A percentile compares a stretch with the other conserved stretches of the same genome.
Evolutionary conservation across 257 asterid species (phyloP).

Genomic region (Jacaranda copaia): DNA sequence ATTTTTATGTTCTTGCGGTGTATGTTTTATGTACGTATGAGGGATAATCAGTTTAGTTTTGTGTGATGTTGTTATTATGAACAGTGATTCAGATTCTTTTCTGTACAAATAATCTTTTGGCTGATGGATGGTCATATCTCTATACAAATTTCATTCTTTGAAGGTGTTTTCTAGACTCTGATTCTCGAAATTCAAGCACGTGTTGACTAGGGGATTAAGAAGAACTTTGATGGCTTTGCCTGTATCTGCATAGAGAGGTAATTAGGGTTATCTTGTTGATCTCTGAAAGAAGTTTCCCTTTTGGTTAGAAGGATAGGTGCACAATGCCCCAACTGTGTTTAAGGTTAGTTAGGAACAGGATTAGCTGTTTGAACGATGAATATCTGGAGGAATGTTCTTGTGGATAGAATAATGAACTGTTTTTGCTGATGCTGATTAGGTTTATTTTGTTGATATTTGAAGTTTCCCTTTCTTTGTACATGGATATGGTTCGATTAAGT

Average conservation of each 20-base stretch:
- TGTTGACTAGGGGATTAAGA: neutral
- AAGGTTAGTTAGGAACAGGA: neutral
- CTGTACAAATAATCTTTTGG: slow-evolving; percentile 30
- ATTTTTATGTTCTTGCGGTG: slow-evolving; percentile 13
- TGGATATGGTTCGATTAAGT: neutral
- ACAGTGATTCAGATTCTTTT: slow-evolving; percentile 43
- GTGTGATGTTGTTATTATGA: slow-evolving; percentile 29
- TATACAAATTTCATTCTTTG: neutral
- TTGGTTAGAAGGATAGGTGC: neutral
- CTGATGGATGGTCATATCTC: neutral
- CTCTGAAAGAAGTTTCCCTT: neutral
- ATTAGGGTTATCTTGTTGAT: neutral
- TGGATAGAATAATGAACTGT: neutral
- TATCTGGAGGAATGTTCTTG: neutral
- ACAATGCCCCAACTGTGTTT: neutral
- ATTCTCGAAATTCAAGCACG: neutral
- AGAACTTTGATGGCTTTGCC: neutral
- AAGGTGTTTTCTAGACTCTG: neutral
- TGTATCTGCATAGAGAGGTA: neutral
- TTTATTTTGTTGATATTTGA: slow-evolving; percentile 1
- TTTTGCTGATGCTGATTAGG: neutral
- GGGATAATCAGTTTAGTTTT: slow-evolving; percentile 21
- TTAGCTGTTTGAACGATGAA: neutral
- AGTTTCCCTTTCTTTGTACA: neutral
- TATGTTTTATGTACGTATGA: slow-evolving; percentile 17